phyloP scores from a whole-genome alignment of 306 rosid genomes.

The Spatholobus suberectus region DNA sequence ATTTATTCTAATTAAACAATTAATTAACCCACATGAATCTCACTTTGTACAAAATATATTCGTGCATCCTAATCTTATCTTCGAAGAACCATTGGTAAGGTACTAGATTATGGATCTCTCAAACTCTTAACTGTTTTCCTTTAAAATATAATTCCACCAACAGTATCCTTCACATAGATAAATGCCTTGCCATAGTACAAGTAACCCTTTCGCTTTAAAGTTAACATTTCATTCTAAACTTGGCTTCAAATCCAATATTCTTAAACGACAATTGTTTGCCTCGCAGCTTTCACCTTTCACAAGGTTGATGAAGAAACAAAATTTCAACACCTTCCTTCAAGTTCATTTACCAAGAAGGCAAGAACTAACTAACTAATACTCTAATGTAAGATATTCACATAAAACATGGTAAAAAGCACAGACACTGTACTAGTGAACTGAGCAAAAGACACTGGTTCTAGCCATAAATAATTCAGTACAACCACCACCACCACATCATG shows the following conservation, averaged over 20 bases:
- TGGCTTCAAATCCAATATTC: slow-evolving; percentile 39
- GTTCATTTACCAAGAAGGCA: slow-evolving; percentile 43
- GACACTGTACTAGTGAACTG: slow-evolving; percentile 47
- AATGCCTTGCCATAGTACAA: not conserved
- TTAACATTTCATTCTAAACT: slow-evolving; percentile 33
- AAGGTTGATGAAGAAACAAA: slow-evolving; percentile 39
- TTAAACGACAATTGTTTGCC: slow-evolving; percentile 21
- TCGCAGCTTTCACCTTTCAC: slow-evolving; percentile 33
- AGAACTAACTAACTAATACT: slow-evolving; percentile 40
- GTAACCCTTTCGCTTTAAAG: not conserved
- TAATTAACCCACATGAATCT: slow-evolving; percentile 45
- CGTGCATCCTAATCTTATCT: slow-evolving; percentile 54
- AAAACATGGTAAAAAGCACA: slow-evolving; percentile 44
- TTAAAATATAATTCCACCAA: slow-evolving; percentile 27
- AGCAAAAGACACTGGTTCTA: slow-evolving; percentile 48
- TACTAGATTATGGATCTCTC: slow-evolving; percentile 43
- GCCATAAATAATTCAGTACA: slow-evolving; percentile 40
- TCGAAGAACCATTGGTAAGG: slow-evolving; percentile 38
- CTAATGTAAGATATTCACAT: slow-evolving; percentile 69
- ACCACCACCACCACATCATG: slow-evolving; percentile 45
- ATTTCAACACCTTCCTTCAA: slow-evolving; percentile 45
- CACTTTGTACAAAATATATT: slow-evolving; percentile 31
- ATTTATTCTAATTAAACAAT: slow-evolving; percentile 34
- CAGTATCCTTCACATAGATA: not conserved
- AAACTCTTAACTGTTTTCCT: slow-evolving; percentile 3